A percentile compares a stretch with the other conserved stretches of the same genome.
Conservation (phyloP, 169 alveolate genomes). For the Neospora caninum region DNA sequence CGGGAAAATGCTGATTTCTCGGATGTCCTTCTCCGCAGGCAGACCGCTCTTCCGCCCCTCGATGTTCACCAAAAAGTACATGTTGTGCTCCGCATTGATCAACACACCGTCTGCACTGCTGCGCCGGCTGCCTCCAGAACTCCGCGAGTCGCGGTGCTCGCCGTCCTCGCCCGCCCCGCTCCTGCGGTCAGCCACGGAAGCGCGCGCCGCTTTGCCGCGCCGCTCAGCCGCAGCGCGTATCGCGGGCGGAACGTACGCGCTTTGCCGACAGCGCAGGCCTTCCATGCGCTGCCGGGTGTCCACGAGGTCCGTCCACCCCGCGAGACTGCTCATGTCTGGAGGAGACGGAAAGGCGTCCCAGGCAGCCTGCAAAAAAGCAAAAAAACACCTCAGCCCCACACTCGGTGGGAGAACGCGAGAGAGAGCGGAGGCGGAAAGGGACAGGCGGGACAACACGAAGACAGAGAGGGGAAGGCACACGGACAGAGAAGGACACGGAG, state of each 20-base stretch:
- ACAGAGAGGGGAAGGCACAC: not conserved
- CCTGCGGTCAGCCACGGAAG: constrained; percentile 66
- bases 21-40: constrained; percentile 83
- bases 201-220: constrained; percentile 38
- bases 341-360: constrained; percentile 41
- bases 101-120: constrained; percentile 61
- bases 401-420: not conserved
- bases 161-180: constrained; percentile 59
- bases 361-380: constrained; percentile 10
- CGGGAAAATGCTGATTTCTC: constrained; percentile 81
- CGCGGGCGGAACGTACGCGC: constrained; percentile 53
- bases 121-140: not conserved
- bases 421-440: not conserved
- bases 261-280: constrained; percentile 64
- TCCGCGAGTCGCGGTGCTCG: not conserved
- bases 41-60: constrained; percentile 78
- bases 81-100: constrained; percentile 70
- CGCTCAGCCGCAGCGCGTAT: constrained; percentile 15
- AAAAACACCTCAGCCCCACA: not conserved
- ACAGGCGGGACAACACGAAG: not conserved
- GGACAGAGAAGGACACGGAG: not conserved
- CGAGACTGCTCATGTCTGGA: constrained; percentile 60
- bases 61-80: constrained; percentile 81
- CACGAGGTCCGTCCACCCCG: constrained; percentile 62
- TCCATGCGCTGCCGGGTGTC: constrained; percentile 68